phyloP scores from a whole-genome alignment of 768 basidiomycete species.

The Mycena venus region DNA sequence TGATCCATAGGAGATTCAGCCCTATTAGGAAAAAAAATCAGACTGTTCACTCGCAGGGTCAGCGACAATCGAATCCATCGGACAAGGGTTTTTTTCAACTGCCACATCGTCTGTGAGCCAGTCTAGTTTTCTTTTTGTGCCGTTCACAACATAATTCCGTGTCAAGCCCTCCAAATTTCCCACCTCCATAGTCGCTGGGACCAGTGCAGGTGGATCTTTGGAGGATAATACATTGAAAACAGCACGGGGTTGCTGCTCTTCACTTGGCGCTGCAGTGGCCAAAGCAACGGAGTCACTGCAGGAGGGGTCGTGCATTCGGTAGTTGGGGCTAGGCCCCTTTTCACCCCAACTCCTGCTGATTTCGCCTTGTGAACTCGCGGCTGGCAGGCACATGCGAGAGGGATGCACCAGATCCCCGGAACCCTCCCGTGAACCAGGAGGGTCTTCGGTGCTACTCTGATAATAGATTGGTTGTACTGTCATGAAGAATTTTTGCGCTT shows the following conservation, averaged over 20 bases:
- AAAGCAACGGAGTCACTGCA: neutral
- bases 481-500: neutral
- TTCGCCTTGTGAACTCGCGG: constrained; percentile 14
- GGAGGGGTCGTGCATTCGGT: constrained; percentile 10
- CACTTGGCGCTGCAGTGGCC: neutral
- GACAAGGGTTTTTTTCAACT: neutral
- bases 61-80: neutral
- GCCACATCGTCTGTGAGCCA: constrained; percentile 1
- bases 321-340: constrained; percentile 14
- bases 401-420: constrained; percentile 23
- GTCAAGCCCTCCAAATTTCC: neutral
- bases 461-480: neutral
- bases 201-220: neutral
- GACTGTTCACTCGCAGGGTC: neutral
- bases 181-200: constrained; percentile 5
- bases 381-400: constrained; percentile 20
- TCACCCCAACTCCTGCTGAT: constrained; percentile 21
- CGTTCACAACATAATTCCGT: neutral
- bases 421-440: constrained; percentile 22
- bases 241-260: constrained; percentile 16
- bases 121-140: constrained; percentile 15
- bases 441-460: no score
- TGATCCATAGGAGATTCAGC: neutral
- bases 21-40: neutral
- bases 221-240: constrained; percentile 4